Conservation (phyloP, 345 rosid species). For the Salix purpurea region DNA sequence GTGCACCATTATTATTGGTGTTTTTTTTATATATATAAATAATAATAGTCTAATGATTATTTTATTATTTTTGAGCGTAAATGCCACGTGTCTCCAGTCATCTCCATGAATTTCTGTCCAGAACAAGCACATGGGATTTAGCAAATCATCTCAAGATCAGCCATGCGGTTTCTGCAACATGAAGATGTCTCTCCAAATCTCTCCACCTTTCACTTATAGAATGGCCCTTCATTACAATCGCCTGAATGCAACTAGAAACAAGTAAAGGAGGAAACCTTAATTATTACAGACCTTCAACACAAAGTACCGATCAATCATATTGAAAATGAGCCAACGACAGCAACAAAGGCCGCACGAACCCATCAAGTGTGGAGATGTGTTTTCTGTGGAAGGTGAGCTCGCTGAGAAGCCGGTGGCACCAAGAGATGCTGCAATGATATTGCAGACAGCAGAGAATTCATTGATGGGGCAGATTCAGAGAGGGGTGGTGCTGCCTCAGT, state of each 20-base stretch:
- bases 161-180: background rate
- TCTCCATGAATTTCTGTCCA: background rate
- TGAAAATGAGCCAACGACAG: constrained; percentile 45
- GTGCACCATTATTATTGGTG: too few species aligned
- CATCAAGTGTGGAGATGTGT: constrained; percentile 32
- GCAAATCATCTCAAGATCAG: background rate
- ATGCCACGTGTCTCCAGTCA: background rate
- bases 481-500: constrained; percentile 17
- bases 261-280: background rate
- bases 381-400: constrained; percentile 28
- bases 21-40: too few species aligned
- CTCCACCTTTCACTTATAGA: constrained; percentile 7
- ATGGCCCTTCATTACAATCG: background rate
- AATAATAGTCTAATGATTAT: too few species aligned
- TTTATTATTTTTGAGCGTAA: background rate
- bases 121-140: background rate
- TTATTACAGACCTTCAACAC: background rate
- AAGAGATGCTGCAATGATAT: constrained; percentile 35
- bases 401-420: constrained; percentile 27
- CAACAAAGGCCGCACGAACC: constrained; percentile 21
- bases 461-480: constrained; percentile 24
- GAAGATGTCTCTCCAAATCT: background rate
- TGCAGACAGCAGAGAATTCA: constrained; percentile 33
- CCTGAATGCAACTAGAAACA: background rate
- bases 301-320: background rate